Evolutionary conservation across 140 eudicot species (phyloP).

Genomic region (Cichorium intybus): DNA sequence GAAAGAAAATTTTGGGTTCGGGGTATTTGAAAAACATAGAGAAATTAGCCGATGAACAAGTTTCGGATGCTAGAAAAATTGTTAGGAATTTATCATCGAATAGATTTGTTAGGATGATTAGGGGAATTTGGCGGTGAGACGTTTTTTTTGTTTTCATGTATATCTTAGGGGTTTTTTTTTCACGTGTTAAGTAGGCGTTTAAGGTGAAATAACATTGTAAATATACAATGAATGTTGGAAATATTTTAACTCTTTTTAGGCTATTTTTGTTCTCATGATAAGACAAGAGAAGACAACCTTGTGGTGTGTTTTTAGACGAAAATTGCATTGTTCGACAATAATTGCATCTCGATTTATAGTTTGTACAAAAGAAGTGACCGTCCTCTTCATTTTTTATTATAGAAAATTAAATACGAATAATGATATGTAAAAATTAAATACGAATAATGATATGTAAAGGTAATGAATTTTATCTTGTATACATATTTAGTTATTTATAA

Average conservation of each 20-base stretch:
- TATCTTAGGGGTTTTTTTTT: constrained; percentile 5
- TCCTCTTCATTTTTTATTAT: no score
- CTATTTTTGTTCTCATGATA: neutral
- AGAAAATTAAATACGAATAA: no score
- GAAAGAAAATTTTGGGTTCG: constrained; percentile 58
- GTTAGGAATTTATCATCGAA: constrained; percentile 56
- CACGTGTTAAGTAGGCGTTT: neutral
- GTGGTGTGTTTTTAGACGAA: no score
- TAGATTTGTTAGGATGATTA: constrained; percentile 46
- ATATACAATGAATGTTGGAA: constrained; percentile 10
- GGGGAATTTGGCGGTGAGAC: constrained; percentile 54
- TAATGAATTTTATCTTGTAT: no score
- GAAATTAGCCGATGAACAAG: constrained; percentile 63
- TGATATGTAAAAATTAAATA: no score
- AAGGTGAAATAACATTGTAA: constrained; percentile 18
- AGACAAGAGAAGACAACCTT: no score
- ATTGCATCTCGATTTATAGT: no score
- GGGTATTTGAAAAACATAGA: constrained; percentile 69
- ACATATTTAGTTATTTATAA: no score
- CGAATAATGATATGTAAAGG: no score
- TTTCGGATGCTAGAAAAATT: constrained; percentile 70
- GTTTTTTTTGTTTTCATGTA: constrained; percentile 12
- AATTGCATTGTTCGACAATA: no score
- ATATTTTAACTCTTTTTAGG: neutral
- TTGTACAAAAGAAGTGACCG: no score